Base-by-base conservation (phyloP, 2,329 filamentous ascomycete genomes). In the Erysiphe neolycopersici region DNA sequence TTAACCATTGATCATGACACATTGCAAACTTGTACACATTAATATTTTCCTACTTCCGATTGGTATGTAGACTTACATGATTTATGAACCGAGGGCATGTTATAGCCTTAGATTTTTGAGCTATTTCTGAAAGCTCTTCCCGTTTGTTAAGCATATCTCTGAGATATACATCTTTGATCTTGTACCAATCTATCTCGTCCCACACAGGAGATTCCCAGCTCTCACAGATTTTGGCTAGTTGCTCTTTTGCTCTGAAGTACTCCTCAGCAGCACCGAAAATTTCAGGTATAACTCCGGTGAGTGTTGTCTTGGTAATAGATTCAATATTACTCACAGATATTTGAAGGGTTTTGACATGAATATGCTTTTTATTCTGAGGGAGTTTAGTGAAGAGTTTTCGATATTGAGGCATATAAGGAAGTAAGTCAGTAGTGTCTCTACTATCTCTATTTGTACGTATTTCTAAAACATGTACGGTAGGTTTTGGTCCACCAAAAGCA, bases 1-100 rank as follows among this genome's bases (percentile, higher is more conserved):
- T 83, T 40, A 92, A 69, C 84, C 87, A 95, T 60, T 94, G 81
- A 56, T 94, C 83, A 55, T 98, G 84, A 54, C 85, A 81, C 80
- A 93, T 91, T 48, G 84, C 79, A 57, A 89, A 94, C 79, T 87
- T 43, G 4, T 46, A 10, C 5, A 4, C n/a, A 37, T 42, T 32
- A 32, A 37, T 43, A n/a, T 41, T 38, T 13, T 16, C 18, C 8
- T 16, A 18, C 9, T 18, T 13, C 16, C 19, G 16, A 2, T 8
- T 26, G 16, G n/a, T 12, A 10, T 19, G 11, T 4, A 12, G 12
- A 42, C 79, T 67, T 63, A 84, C 79, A 58, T 98, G 89, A 60
- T 91, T 87, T 48, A 89, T 58, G 60, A 95, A 92, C 42, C 78
- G 61, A 0, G 76, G 71, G 54, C 89, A 98, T 33, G 66, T 61